Conservation (phyloP, 768 basidiomycete genomes). For the Rhizopogon vinicolor region DNA sequence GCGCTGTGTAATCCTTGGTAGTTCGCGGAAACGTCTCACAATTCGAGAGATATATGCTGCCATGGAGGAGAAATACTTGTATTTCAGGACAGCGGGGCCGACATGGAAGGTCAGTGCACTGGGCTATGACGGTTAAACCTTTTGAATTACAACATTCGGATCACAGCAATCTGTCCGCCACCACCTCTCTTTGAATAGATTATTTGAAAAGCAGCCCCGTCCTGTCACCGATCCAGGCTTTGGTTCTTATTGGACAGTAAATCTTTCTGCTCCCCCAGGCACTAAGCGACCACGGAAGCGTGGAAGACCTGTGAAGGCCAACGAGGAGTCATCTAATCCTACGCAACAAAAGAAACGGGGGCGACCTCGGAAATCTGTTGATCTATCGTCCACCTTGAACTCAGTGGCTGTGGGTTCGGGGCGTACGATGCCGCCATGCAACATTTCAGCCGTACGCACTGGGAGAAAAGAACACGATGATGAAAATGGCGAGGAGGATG, state of each 20-base stretch:
- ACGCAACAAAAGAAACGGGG: slow-evolving; percentile 35
- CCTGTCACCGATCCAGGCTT: slow-evolving; percentile 84
- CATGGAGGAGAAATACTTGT: slow-evolving; percentile 83
- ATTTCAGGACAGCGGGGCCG: slow-evolving; percentile 74
- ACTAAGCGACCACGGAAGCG: slow-evolving; percentile 84
- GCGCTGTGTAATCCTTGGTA: slow-evolving; percentile 79
- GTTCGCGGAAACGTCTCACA: slow-evolving; percentile 68
- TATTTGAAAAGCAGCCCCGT: slow-evolving; percentile 78
- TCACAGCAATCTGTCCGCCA: slow-evolving; percentile 82
- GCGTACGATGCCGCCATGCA: slow-evolving; percentile 17
- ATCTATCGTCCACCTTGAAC: slow-evolving; percentile 14
- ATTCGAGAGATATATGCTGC: slow-evolving; percentile 84
- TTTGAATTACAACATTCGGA: slow-evolving; percentile 7
- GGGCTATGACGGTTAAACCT: not conserved
- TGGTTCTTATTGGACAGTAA: slow-evolving; percentile 90
- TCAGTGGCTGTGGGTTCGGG: slow-evolving; percentile 11
- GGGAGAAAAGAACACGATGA: slow-evolving; percentile 24
- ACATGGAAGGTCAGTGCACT: slow-evolving; percentile 70
- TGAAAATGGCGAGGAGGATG: slow-evolving; percentile 34
- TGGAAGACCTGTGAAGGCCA: slow-evolving; percentile 54
- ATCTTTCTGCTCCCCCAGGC: slow-evolving; percentile 77
- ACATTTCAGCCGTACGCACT: slow-evolving; percentile 21
- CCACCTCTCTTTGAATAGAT: slow-evolving; percentile 74
- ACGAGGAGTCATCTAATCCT: slow-evolving; percentile 10
- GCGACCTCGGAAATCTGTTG: slow-evolving; percentile 30